Evolutionary conservation across 805 yeast genomes (phyloP), one percentile per base, ranked within the genome.

Genomic region (Metschnikowia dekortorum): DNA sequence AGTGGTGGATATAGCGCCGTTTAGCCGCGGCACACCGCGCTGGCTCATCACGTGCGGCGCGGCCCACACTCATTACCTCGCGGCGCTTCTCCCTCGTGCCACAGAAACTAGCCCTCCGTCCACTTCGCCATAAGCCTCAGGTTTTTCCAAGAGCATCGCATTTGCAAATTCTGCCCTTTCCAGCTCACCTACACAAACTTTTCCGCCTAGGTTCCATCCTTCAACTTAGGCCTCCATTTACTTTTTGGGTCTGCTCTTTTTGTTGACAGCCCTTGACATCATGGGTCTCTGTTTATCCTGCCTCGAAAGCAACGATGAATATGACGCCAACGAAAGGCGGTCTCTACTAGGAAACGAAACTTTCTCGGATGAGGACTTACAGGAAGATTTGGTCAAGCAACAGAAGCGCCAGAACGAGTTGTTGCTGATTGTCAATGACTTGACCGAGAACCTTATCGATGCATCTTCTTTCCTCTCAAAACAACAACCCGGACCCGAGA

Each of bases 261-360:
- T 33, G n/a, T 32, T 11, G 13, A 10, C 34, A 6, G n/a, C n/a
- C 9, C 14, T 34, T 34, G 8, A 14, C 26, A 32, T 31, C 18
- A 78, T 78, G 82, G 82, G 82, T 35, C 53, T 66, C 47, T 78
- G 82, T 58, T 63, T 76, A 38, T 78, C 82, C 14, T 78, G 82
- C 55, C 64, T 78, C 14, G 56, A 65, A 38, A 62, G 65, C 5
- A 51, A 44, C 34, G 66, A 63, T 14, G 72, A 68, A 41, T 76
- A 65, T 31, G 73, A 70, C 26, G 52, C 53, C 47, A 67, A 72
- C 49, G 80, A 76, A 52, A 69, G 72, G 41, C 53, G 78, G 13
- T 70, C 76, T 18, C 53, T 69, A 8, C 58, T 70, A 29, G 57
- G 63, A 37, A 65, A 56, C 45, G 61, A 58, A 38, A 35, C 55